Percentiles rank a stretch among this genome's conserved stretches.
Conservation (phyloP, 345 rosid species). For the Eucalyptus curtisii region DNA sequence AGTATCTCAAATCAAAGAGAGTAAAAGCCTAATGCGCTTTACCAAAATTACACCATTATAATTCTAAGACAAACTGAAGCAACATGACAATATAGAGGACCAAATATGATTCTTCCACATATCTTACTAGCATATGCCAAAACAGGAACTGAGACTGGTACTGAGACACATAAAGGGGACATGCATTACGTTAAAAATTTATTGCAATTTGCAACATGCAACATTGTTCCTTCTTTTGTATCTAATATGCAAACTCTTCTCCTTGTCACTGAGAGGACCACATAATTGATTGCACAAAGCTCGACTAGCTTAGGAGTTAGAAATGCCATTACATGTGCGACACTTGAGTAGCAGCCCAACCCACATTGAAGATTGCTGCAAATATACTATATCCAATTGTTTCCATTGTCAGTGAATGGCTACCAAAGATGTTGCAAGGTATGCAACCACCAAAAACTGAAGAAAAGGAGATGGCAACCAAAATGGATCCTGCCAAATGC, state of each 20-base stretch:
- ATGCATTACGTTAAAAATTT: background rate
- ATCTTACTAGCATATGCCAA: background rate
- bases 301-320: background rate
- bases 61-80: background rate
- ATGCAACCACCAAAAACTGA: conserved; percentile 91
- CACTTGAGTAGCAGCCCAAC: conserved; percentile 98
- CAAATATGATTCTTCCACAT: background rate
- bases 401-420: conserved; percentile 28
- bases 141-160: background rate
- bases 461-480: conserved; percentile 89
- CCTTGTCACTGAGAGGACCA: background rate
- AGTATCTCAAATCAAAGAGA: background rate
- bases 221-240: background rate
- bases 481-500: conserved; percentile 87
- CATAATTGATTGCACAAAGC: background rate
- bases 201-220: background rate
- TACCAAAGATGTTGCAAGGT: conserved; percentile 56
- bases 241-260: background rate
- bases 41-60: background rate
- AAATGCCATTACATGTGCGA: conserved; percentile 70
- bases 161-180: background rate
- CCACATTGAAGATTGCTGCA: conserved; percentile 90
- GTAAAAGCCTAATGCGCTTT: background rate
- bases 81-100: background rate
- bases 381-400: conserved; percentile 70